phyloP scores from a whole-genome alignment of 768 basidiomycete species.

The Leucocoprinus sp. region DNA sequence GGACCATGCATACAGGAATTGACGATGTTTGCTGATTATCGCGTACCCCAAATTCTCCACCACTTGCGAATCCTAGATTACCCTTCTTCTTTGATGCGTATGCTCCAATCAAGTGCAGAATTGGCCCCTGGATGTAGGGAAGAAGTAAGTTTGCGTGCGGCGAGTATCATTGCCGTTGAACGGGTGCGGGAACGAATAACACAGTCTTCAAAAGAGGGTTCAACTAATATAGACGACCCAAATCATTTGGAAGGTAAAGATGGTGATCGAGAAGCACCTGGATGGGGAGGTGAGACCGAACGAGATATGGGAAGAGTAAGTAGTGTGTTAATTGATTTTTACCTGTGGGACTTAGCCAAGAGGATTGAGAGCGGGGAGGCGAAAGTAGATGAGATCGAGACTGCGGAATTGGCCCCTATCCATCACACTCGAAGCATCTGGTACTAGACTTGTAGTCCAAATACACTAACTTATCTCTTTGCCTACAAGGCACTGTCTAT shows the following conservation, averaged over 20 bases:
- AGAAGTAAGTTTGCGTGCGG: conserved; percentile 73
- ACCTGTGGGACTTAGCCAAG: conserved; percentile 84
- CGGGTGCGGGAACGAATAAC: conserved; percentile 54
- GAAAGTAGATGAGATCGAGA: conserved; percentile 49
- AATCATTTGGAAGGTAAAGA: background rate
- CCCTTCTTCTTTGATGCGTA: conserved; percentile 46
- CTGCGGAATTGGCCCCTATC: conserved; percentile 51
- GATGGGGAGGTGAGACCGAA: conserved; percentile 17
- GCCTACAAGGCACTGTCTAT: background rate
- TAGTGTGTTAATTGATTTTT: conserved; percentile 86
- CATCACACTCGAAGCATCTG: conserved; percentile 81
- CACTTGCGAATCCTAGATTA: conserved; percentile 73
- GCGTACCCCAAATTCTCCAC: conserved; percentile 86
- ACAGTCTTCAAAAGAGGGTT: conserved; percentile 16
- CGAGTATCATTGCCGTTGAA: conserved; percentile 77
- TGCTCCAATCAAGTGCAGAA: conserved; percentile 35
- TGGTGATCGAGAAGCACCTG: conserved; percentile 10
- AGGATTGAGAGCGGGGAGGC: conserved; percentile 57
- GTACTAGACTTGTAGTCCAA: conserved; percentile 44
- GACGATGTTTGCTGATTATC: conserved; percentile 94
- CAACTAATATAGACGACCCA: background rate
- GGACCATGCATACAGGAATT: conserved; percentile 61
- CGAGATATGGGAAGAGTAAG: conserved; percentile 29
- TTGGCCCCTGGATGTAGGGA: conserved; percentile 53
- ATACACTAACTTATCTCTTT: background rate